Base-by-base conservation (phyloP, 1,139 yeast species). In the Yamadazyma dendronema region DNA sequence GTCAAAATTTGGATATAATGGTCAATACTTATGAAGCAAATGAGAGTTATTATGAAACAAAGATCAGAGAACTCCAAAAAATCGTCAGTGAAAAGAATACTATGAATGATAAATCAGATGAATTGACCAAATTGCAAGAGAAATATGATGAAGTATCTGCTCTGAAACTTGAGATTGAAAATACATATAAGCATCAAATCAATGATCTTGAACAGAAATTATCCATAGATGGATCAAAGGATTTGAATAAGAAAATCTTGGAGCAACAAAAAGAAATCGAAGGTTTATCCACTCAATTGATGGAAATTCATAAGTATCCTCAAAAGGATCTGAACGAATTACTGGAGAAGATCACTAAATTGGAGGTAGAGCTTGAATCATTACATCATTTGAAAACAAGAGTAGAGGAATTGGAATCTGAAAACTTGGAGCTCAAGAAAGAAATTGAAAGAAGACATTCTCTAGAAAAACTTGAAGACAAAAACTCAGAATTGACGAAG, bases 1-100 rank as follows among this genome's bases (percentile, higher is more conserved):
- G 81, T 36, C 75, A 70, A 34, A 79, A 79, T 26, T 67, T 80
- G 38, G 81, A 76, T 43, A 61, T 77, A 28, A 65, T 80, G 56
- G 77, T 65, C 15, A 54, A 56, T 27, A 62, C 71, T 5, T 73
- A 70, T 41, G 73, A 66, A 39, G 74, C 70, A 37, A 62, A 64
- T 33, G 73, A 67, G 39, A 48, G 47, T 14, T 58, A 59, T 41
- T 67, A 63, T 39, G 70, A 65, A 33, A 28, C 42, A 13, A 46
- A 52, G 39, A 45, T 47, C 43, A 50, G 50, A 54, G 57, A 48
- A 32, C 35, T 48, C 26, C 52, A 47, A 27, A 19, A 31, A 17
- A 44, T 38, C 24, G 24, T 48, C 5, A 39, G 43, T 22, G 50
- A 46, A 32, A 28, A 30, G 12, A 24, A 12, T 23, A 28, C 19